phyloP scores from a whole-genome alignment of 768 basidiomycete genomes.

The Pluteus cervinus region DNA sequence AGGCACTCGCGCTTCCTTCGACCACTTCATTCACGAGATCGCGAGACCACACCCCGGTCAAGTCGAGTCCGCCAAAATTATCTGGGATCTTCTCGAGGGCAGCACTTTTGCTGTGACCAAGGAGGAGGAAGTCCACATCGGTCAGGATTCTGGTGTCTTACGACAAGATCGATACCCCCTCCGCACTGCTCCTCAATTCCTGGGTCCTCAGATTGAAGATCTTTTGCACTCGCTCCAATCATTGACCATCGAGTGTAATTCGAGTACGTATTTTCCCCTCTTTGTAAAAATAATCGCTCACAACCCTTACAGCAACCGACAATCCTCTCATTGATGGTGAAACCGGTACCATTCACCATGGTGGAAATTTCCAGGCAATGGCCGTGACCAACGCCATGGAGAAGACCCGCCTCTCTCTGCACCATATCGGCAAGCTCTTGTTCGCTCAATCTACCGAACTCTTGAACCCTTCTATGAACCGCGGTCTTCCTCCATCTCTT shows the following conservation, averaged over 20 bases:
- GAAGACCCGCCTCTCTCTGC: constrained; percentile 69
- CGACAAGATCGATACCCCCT: constrained; percentile 78
- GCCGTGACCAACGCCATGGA: constrained; percentile 85
- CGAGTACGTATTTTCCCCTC: constrained; percentile 43
- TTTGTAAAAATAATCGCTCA: constrained; percentile 4
- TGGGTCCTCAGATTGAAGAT: constrained; percentile 84
- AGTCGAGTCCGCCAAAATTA: constrained; percentile 66
- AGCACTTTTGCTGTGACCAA: constrained; percentile 59
- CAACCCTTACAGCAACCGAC: constrained; percentile 59
- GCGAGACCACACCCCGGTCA: constrained; percentile 85
- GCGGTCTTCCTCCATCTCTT: constrained; percentile 75
- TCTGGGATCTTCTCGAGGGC: constrained; percentile 63
- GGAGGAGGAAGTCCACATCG: constrained; percentile 70
- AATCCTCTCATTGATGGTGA: constrained; percentile 77
- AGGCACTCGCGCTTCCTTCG: constrained; percentile 67
- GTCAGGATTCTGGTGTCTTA: constrained; percentile 66
- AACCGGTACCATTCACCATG: constrained; percentile 64
- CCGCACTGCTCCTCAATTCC: constrained; percentile 75
- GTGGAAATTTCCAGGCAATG: constrained; percentile 90
- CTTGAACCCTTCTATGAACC: constrained; percentile 72
- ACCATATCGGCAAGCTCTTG: constrained; percentile 64
- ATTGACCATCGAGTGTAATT: constrained; percentile 74
- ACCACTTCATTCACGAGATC: constrained; percentile 70
- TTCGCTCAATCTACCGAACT: constrained; percentile 69
- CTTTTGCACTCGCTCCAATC: constrained; percentile 58